Percentiles rank a stretch among this genome's conserved stretches.
Conservation (phyloP, 345 rosid genomes). For the Cochlearia excelsa region DNA sequence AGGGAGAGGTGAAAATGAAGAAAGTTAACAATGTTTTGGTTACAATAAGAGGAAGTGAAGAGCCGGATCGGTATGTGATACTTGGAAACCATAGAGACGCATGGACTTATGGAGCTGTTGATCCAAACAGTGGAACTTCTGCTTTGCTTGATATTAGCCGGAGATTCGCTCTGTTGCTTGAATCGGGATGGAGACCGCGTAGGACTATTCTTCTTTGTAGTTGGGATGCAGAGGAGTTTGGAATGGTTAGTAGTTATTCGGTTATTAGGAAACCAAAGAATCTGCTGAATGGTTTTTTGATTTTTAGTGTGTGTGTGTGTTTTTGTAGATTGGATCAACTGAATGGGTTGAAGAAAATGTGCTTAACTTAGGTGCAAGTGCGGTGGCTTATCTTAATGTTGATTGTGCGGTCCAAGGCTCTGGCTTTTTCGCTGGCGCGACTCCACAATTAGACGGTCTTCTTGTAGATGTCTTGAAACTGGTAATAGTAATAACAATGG, state of each 20-base stretch:
- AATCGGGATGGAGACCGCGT: constrained; percentile 81
- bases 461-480: constrained; percentile 64
- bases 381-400: constrained; percentile 89
- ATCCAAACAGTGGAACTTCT: constrained; percentile 97
- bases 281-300: not conserved
- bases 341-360: constrained; percentile 98
- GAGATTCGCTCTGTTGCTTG: constrained; percentile 58
- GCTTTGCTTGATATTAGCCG: constrained; percentile 87
- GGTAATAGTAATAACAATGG: constrained; percentile 37
- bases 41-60: constrained; percentile 67
- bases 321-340: constrained; percentile 71
- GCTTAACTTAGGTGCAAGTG: constrained; percentile 73
- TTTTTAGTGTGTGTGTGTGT: constrained; percentile 9
- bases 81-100: constrained; percentile 96
- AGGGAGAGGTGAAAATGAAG: constrained; percentile 76
- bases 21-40: constrained; percentile 65
- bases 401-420: constrained; percentile 99
- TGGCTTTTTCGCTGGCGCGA: constrained; percentile 76
- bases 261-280: not conserved
- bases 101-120: constrained; percentile 98
- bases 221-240: constrained; percentile 99
- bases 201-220: constrained; percentile 81
- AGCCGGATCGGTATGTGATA: constrained; percentile 77
- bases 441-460: constrained; percentile 85
- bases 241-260: constrained; percentile 65